Evolutionary conservation across 2,329 filamentous ascomycete genomes (phyloP).

Genomic region (Verticillium nubilum): DNA sequence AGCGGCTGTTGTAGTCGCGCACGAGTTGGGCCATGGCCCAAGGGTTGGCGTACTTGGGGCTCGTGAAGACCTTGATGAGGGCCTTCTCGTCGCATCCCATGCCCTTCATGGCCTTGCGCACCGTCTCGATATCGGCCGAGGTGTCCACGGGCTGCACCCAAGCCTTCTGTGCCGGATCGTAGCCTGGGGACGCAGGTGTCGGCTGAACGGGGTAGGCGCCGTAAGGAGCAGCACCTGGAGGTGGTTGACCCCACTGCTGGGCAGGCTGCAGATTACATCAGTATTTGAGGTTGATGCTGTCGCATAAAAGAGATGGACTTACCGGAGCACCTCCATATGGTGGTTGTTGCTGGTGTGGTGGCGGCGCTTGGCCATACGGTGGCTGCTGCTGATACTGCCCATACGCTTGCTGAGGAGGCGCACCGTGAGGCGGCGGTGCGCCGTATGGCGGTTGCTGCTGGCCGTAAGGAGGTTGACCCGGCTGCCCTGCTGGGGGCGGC

Average conservation of each 20-base stretch:
- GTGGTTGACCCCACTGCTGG: constrained; percentile 14
- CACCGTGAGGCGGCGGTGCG: not conserved
- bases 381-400: constrained; percentile 2
- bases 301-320: not conserved
- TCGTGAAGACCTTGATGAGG: constrained; percentile 22
- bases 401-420: constrained; percentile 4
- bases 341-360: not conserved
- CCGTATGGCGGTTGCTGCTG: constrained; percentile 5
- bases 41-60: constrained; percentile 23
- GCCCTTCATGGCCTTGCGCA: constrained; percentile 29
- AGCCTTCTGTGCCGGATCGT: constrained; percentile 20
- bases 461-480: not conserved
- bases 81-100: constrained; percentile 26
- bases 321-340: not conserved
- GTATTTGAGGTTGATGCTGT: not conserved
- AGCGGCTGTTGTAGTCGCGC: constrained; percentile 24
- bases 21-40: constrained; percentile 26
- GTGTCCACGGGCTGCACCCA: constrained; percentile 21
- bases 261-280: not conserved
- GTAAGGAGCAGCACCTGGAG: constrained; percentile 4
- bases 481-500: not conserved
- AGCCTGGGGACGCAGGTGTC: constrained; percentile 21
- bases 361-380: constrained; percentile 3
- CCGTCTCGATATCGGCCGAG: constrained; percentile 18
- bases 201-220: constrained; percentile 9